Base-by-base conservation (phyloP, 305 asterid species). In the Solanum chacoense region DNA sequence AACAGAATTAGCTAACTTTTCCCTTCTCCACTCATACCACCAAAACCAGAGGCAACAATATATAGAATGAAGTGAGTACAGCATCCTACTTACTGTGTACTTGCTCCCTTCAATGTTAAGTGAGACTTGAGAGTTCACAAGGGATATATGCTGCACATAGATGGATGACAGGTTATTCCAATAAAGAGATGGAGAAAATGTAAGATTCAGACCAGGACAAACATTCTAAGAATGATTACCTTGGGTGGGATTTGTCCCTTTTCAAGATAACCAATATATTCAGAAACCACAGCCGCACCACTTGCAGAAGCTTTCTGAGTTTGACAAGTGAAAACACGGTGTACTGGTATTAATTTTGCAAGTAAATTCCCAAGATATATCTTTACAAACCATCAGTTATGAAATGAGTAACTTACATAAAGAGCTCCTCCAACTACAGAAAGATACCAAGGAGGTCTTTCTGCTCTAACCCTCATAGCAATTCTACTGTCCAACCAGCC, bases 401-500 rank as follows among this genome's bases (percentile, higher is more conserved):
- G 28, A 85, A 29, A 83, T 18, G 26, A 37, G 87, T 90, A 59
- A 91, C 99, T 92, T 91, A 97, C 99, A 92, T 96, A 95, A 92
- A 97, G 99, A 89, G 99, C 98, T 84, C 99, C 99, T 87, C 98
- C 99, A 77, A 95, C 99, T 65, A 97, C 99, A 5, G 99, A 97
- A 87, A 96, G 96, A 93, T 97, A 94, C 99, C 99, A 97, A 88
- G 98, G 98, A 88, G 99, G 99, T 90, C 99, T 92, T 94, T 97
- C 99, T 72, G 99, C 99, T 94, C 98, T 94, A 91, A 97, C 99
- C 94, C 99, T 94, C 99, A 97, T 97, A 1, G 99, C 99, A 89
- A 97, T 96, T 95, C 99, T 94, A 92, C 98, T 97, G 91, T 97
- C 99, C 88, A 97, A 92, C 99, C 99, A 97, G 87, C 99, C 99